phyloP scores from a whole-genome alignment of 257 asterid genomes.

The Jaltomata sinuosa region DNA sequence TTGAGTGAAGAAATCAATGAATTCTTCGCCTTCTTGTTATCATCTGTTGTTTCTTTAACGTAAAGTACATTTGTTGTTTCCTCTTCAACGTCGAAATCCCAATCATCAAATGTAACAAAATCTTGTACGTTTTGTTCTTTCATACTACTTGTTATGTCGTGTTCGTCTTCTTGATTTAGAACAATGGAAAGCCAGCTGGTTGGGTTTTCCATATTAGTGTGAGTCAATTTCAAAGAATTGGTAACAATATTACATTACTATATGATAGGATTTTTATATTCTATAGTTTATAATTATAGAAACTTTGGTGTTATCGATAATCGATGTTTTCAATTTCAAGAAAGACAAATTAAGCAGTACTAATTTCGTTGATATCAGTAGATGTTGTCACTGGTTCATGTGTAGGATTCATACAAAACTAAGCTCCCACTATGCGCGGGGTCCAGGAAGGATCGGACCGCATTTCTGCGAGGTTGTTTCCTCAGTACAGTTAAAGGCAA shows the following conservation, averaged over 20 bases:
- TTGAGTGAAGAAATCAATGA: conserved; percentile 19
- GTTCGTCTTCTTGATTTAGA: background rate
- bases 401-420: background rate
- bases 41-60: background rate
- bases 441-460: no score
- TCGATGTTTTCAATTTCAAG: background rate
- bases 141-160: background rate
- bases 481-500: no score
- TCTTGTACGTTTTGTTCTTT: background rate
- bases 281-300: background rate
- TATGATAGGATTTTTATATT: background rate
- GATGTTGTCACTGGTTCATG: background rate
- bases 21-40: background rate
- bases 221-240: background rate
- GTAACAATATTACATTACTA: background rate
- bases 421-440: no score
- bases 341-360: background rate
- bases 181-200: background rate
- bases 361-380: background rate
- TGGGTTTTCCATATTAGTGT: background rate
- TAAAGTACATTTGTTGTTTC: background rate
- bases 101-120: conserved; percentile 4
- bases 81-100: conserved; percentile 5
- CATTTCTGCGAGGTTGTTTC: no score
- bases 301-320: background rate